Evolutionary conservation across 306 rosid species (phyloP), one percentile per base, ranked within the genome.

Genomic region (Sindora glabra): DNA sequence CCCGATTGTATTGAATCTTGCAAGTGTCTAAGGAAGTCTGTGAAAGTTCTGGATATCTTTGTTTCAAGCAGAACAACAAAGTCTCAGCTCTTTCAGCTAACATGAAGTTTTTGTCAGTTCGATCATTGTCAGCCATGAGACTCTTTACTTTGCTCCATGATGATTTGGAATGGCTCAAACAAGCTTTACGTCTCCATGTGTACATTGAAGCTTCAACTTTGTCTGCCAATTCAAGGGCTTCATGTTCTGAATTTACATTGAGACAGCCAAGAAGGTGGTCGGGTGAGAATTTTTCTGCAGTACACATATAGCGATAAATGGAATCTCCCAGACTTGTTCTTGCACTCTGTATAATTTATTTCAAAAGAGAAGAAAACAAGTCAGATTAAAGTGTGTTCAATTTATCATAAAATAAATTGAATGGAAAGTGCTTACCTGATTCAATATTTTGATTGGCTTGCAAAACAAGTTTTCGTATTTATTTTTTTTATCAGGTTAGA

Each of bases 161-260:
- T 13, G 97, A 70, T 67, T 79, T 86, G 47, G 99, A 94, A 75
- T 89, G 77, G 68, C 76, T 86, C 27, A 86, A 8, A 59, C 99
- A 94, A 22, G 99, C 74, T 67, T 94, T 94, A 10, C 97, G 84
- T 44, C 99, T 77, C 99, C 97, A 94, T 45, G 99, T 89, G 72
- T 84, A 86, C 99, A 89, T 89, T 10, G 99, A 94, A 8, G 99
- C 80, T 65, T 94, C 97, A 4, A 86, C 88, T 46, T 68, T 80
- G 55, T 94, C 97, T 7, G 94, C 89, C 29, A 94, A 81, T 64
- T 84, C 86, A 13, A 94, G 95, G 25, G 97, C 99, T 69, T 94
- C 99, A 42, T 82, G 99, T 65, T 94, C 99, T 1, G 94, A 84
- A 52, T 78, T 81, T 45, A 89, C 62, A 44, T 84, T 77, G 54